Conservation (phyloP, 345 rosid genomes). For the Arabidopsis thaliana region DNA sequence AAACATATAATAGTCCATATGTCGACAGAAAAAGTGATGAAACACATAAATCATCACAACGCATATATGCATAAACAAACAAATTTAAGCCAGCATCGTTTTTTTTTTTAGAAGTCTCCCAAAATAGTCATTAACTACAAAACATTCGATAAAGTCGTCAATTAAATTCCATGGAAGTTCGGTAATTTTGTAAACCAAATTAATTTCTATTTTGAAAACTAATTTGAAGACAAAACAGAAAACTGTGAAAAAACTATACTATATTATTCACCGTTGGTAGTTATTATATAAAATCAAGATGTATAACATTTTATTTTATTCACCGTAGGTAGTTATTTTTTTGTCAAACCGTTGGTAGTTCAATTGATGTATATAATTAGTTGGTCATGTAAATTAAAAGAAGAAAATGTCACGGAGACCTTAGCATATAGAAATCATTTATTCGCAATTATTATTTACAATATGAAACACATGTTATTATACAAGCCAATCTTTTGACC, state of each 20-base stretch:
- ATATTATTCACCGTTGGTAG: background rate
- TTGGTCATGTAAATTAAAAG: too few relatives aligned
- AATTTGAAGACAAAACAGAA: background rate
- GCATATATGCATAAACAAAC: background rate
- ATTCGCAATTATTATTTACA: conserved; percentile 9
- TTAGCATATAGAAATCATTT: background rate
- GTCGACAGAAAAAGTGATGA: background rate
- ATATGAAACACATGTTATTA: conserved; percentile 11
- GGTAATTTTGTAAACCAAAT: background rate
- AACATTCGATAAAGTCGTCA: background rate
- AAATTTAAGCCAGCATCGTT: background rate
- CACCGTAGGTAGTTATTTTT: background rate
- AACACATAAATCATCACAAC: background rate
- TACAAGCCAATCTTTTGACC: conserved; percentile 1
- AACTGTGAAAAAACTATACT: background rate
- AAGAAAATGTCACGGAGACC: background rate
- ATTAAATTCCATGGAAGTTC: background rate
- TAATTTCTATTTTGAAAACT: background rate
- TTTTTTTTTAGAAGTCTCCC: background rate
- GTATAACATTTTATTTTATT: background rate
- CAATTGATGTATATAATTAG: background rate
- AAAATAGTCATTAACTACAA: background rate
- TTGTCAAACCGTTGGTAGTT: background rate
- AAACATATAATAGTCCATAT: too few relatives aligned
- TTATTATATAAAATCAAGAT: background rate